A percentile compares a stretch with the other conserved stretches of the same genome.
Evolutionary conservation across 352 stramenopile species (phyloP).

Genomic region (Phytophthora fragariaefolia): DNA sequence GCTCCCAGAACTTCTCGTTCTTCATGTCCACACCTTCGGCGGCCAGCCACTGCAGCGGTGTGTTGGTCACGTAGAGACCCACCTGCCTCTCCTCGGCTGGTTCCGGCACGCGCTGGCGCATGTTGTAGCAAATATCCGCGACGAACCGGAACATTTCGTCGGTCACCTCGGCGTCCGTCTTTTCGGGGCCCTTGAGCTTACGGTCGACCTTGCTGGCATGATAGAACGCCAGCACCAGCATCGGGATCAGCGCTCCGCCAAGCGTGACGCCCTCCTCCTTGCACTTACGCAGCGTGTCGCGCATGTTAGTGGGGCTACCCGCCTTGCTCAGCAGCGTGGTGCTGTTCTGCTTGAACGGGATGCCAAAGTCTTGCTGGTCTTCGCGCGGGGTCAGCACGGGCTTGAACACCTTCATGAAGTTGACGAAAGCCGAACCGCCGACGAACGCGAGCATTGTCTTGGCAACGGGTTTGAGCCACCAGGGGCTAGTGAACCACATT

Average conservation of each 20-base stretch:
- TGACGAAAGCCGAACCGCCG: constrained; percentile 36
- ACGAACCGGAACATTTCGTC: constrained; percentile 46
- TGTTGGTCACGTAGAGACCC: constrained; percentile 56
- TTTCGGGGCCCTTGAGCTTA: constrained; percentile 26
- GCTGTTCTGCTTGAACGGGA: constrained; percentile 45
- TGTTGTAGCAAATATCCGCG: constrained; percentile 57
- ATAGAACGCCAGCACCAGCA: constrained; percentile 57
- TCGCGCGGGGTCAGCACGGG: constrained; percentile 40
- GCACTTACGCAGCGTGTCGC: constrained; percentile 45
- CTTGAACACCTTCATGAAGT: constrained; percentile 59
- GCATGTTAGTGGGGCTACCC: constrained; percentile 50
- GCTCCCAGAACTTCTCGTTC: constrained; percentile 58
- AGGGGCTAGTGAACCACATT: constrained; percentile 41
- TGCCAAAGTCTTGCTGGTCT: constrained; percentile 57
- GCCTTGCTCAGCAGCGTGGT: constrained; percentile 50
- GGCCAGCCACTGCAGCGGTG: constrained; percentile 49
- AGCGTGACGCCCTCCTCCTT: constrained; percentile 51
- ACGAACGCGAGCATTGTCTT: constrained; percentile 39
- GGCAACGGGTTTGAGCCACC: constrained; percentile 46
- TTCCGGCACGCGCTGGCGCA: constrained; percentile 42
- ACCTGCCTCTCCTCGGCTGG: constrained; percentile 41
- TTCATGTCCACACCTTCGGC: constrained; percentile 55
- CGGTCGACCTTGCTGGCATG: constrained; percentile 48
- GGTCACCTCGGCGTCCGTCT: constrained; percentile 26
- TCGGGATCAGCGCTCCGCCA: constrained; percentile 50